Base-by-base conservation (phyloP, 2,329 filamentous ascomycete genomes). In the Monilinia aucupariae region DNA sequence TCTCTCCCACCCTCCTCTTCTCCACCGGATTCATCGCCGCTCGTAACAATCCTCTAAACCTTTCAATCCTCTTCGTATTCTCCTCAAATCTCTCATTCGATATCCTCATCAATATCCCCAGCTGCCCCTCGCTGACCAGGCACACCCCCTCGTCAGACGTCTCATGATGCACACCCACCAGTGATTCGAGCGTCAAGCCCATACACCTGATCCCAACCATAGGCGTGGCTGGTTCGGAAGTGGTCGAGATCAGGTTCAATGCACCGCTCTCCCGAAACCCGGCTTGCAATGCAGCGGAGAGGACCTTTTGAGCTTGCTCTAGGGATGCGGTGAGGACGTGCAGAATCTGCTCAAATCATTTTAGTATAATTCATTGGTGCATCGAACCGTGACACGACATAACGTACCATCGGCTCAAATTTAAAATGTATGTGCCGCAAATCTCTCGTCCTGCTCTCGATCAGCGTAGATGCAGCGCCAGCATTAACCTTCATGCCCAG, bases 251-350 rank as follows among this genome's bases (percentile, higher is more conserved):
- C 53, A 91, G 73, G 71, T 88, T 90, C 64, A 96, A 81, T 56
- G 93, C 88, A 22, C 93, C 93, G 64, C 89, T 94, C 76, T 97
- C 93, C 17, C 93, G 86, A 73, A 97, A 97, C 0, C 93, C 93
- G 4, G 91, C 88, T 69, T 86, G 84, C 12, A 93, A 80, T 1
- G 90, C 92, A 51, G 89, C 90, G 13, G 86, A 81, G 17, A 96
- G 82, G 22, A 96, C 80, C 10, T 83, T 79, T 68, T 96, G 89
- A 4, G 93, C 91, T 70, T 93, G 85, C 15, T 82, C 76, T 0
- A 86, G 79, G 0, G 90, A 93, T 20, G 91, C 85, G 7, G 91
- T 86, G 70, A 96, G 82, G 50, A 97, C 81, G 69, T 97, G 93
- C 0, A 97, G 83, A 68, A 97, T 96, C 92, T 96, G 66, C 22